Evolutionary conservation across 1,284 basidiomycete species (phyloP).

Genomic region (Austroboletus novae-zelandiae): DNA sequence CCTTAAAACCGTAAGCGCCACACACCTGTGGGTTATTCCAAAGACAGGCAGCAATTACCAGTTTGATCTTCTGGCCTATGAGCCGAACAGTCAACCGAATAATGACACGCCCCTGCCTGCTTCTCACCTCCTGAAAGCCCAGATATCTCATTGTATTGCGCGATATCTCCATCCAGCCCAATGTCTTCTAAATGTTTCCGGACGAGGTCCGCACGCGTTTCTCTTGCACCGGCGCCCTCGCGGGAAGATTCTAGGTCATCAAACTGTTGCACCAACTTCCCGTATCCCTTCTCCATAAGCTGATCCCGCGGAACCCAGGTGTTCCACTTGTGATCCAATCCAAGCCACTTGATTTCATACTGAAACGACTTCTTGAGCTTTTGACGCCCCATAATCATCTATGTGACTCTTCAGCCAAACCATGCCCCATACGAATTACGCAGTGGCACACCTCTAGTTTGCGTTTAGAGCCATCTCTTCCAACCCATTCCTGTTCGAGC

Average conservation of each 20-base stretch:
- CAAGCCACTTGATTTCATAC: slow-evolving; percentile 97
- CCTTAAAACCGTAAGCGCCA: background rate
- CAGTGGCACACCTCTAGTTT: slow-evolving; percentile 74
- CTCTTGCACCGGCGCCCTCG: slow-evolving; percentile 87
- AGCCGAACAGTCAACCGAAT: slow-evolving; percentile 27
- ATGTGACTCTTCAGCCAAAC: slow-evolving; percentile 6
- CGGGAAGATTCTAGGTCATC: slow-evolving; percentile 96
- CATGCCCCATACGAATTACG: slow-evolving; percentile 4
- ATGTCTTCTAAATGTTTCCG: slow-evolving; percentile 93
- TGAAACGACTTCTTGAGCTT: slow-evolving; percentile 96
- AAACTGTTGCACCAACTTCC: slow-evolving; percentile 90
- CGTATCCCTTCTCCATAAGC: slow-evolving; percentile 84
- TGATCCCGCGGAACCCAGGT: slow-evolving; percentile 94
- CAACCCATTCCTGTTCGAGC: slow-evolving; percentile 88
- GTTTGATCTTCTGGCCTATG: slow-evolving; percentile 92
- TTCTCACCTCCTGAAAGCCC: slow-evolving; percentile 79
- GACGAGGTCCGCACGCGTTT: slow-evolving; percentile 78
- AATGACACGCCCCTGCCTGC: slow-evolving; percentile 3
- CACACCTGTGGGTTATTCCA: slow-evolving; percentile 91
- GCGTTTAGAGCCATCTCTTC: slow-evolving; percentile 88
- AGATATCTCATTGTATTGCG: slow-evolving; percentile 94
- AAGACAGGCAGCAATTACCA: slow-evolving; percentile 91
- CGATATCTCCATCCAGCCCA: slow-evolving; percentile 95
- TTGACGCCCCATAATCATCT: slow-evolving; percentile 93
- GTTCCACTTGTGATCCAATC: slow-evolving; percentile 91